Base-by-base conservation (phyloP, 2,329 filamentous ascomycete species). In the Arthrobotrys conoides region DNA sequence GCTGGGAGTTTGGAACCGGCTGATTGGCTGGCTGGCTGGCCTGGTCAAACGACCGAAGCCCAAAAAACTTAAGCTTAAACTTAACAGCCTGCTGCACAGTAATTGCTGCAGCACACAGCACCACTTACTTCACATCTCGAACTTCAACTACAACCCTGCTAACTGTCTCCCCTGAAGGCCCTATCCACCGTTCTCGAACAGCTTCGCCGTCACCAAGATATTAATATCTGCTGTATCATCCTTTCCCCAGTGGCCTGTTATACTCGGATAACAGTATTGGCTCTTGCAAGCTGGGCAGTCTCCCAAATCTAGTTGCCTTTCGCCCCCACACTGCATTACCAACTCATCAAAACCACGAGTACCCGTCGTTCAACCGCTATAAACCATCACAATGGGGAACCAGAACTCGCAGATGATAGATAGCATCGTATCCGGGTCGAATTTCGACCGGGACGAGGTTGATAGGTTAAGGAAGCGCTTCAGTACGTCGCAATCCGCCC, bases 391-490 rank as follows among this genome's bases (percentile, higher is more conserved):
- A 81, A 92, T 92, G 90, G 90, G 90, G 82, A 91, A 92, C 85
- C 89, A 89, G 73, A 90, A 89, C 82, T 91, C 90, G 84, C 86
- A 88, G 82, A 91, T 98, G 84, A 88, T 98, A 85, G 95, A 98
- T 86, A 96, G 92, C 86, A 97, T 99, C 83, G 94, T 97, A 84
- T 93, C 96, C 84, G 93, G 92, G 83, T 96, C 94, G 82, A 99
- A 99, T 88, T 99, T 99, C 87, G 93, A 99, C 87, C 91, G 93
- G 85, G 96, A 99, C 83, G 96, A 99, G 86, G 94, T 99, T 78
- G 96, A 98, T 84, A 90, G 96, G 83, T 88, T 99, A 84, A 90
- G 94, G 83, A 99, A 99, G 88, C 90, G 95, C 80, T 99, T 99
- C 84, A 98, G 76, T 79, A 71, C 22, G 76, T 72, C 70, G 5